phyloP scores from a whole-genome alignment of 2,329 filamentous ascomycete species.

The Aspergillus udagawae region DNA sequence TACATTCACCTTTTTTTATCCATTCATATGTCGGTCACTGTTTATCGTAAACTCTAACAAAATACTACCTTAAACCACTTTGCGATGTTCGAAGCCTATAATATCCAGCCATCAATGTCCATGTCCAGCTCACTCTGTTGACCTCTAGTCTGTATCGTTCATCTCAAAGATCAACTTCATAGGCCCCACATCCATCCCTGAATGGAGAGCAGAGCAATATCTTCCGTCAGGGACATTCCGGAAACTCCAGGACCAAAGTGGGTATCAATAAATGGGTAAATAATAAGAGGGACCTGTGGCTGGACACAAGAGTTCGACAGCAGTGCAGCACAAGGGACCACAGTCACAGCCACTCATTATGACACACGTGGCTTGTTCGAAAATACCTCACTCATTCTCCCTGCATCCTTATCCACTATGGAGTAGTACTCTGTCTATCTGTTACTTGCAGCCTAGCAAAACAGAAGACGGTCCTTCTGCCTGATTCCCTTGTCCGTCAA shows the following conservation, averaged over 20 bases:
- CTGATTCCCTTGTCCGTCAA: background rate
- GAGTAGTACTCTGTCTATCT: background rate
- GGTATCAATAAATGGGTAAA: background rate
- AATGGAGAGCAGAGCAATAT: background rate
- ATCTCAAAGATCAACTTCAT: background rate
- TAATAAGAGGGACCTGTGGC: slow-evolving; percentile 1
- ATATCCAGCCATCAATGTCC: background rate
- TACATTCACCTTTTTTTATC: background rate
- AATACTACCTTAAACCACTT: background rate
- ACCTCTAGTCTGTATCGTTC: background rate
- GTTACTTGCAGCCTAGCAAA: background rate
- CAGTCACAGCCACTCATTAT: slow-evolving; percentile 9
- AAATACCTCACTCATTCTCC: background rate
- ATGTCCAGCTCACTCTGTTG: background rate
- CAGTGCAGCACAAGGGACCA: background rate
- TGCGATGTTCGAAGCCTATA: background rate
- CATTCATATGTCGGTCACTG: background rate
- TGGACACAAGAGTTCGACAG: background rate
- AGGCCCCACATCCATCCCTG: background rate
- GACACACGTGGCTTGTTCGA: slow-evolving; percentile 10
- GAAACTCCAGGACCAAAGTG: background rate
- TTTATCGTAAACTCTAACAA: too few relatives aligned
- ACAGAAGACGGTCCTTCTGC: background rate
- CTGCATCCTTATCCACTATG: background rate
- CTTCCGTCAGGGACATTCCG: background rate